Evolutionary conservation across 2,329 filamentous ascomycete genomes (phyloP).

Genomic region (Arachnomyces sp.): DNA sequence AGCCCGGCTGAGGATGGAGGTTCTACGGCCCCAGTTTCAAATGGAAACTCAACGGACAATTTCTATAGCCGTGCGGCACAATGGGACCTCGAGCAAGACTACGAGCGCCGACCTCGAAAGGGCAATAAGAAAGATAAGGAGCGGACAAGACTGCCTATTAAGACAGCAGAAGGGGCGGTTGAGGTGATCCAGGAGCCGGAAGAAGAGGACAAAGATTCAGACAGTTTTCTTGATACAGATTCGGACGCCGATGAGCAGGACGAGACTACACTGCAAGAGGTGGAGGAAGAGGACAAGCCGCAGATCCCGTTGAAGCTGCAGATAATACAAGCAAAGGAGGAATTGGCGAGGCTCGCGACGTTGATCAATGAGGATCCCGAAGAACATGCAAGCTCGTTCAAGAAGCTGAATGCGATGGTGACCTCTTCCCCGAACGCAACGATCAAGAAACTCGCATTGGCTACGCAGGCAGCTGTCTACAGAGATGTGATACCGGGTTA

Average conservation of each 20-base stretch:
- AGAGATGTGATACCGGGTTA: conserved; percentile 97
- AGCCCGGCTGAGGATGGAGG: conserved; percentile 39
- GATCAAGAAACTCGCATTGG: conserved; percentile 78
- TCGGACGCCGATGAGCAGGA: conserved; percentile 47
- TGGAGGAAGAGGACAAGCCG: conserved; percentile 42
- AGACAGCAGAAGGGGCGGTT: conserved; percentile 69
- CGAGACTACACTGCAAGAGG: conserved; percentile 32
- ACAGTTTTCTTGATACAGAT: conserved; percentile 56
- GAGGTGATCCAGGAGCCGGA: conserved; percentile 49
- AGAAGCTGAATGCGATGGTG: conserved; percentile 66
- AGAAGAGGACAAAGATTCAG: conserved; percentile 47
- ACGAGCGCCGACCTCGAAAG: conserved; percentile 73
- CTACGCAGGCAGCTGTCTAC: conserved; percentile 82
- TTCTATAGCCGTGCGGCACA: conserved; percentile 69
- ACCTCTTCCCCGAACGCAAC: conserved; percentile 57
- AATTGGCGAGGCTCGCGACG: conserved; percentile 74
- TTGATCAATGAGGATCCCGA: conserved; percentile 87
- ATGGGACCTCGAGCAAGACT: conserved; percentile 90
- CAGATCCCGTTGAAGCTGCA: conserved; percentile 69
- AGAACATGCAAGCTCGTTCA: conserved; percentile 75
- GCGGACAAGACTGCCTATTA: conserved; percentile 72
- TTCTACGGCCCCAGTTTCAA: conserved; percentile 20
- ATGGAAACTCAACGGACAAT: conserved; percentile 32
- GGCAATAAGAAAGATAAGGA: conserved; percentile 66
- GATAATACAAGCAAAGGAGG: conserved; percentile 81